Evolutionary conservation across 2,329 filamentous ascomycete genomes (phyloP).

Genomic region (Dendryphion nanum): DNA sequence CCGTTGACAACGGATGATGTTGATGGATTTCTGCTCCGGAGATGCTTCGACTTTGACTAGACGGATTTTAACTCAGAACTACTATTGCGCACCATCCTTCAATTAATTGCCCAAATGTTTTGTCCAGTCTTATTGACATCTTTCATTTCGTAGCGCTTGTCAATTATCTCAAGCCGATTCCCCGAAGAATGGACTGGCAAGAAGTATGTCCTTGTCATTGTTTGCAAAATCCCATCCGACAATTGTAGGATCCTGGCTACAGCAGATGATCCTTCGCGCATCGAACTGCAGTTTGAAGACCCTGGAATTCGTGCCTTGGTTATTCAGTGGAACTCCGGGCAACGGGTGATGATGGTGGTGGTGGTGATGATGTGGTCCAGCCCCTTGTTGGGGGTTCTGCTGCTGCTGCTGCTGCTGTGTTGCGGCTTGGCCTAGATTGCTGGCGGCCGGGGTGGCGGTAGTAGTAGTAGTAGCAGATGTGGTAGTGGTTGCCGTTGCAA

Average conservation of each 20-base stretch:
- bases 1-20: too few relatives aligned
- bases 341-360: slow-evolving; percentile 30
- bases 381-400: slow-evolving; percentile 12
- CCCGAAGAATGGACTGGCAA: slow-evolving; percentile 75
- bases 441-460: slow-evolving; percentile 7
- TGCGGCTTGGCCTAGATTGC: slow-evolving; percentile 9
- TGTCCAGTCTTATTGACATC: too few relatives aligned
- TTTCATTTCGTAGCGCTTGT: too few relatives aligned
- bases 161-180: slow-evolving; percentile 32
- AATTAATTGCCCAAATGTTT: too few relatives aligned
- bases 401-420: slow-evolving; percentile 12
- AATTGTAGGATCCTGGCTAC: slow-evolving; percentile 85
- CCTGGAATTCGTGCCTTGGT: slow-evolving; percentile 51
- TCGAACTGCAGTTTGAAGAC: slow-evolving; percentile 99
- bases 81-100: too few relatives aligned
- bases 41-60: too few relatives aligned
- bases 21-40: too few relatives aligned
- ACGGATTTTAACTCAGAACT: too few relatives aligned
- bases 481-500: slow-evolving; percentile 7
- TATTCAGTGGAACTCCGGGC: slow-evolving; percentile 20
- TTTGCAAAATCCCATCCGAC: slow-evolving; percentile 98
- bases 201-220: slow-evolving; percentile 74
- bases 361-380: slow-evolving; percentile 20
- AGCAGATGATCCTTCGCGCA: slow-evolving; percentile 87
- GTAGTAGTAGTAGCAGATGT: slow-evolving; percentile 5